Percentiles rank a stretch among this genome's conserved stretches.
phyloP scores from a whole-genome alignment of 495 filamentous ascomycete genomes.

The Aspergillus egyptiacus region DNA sequence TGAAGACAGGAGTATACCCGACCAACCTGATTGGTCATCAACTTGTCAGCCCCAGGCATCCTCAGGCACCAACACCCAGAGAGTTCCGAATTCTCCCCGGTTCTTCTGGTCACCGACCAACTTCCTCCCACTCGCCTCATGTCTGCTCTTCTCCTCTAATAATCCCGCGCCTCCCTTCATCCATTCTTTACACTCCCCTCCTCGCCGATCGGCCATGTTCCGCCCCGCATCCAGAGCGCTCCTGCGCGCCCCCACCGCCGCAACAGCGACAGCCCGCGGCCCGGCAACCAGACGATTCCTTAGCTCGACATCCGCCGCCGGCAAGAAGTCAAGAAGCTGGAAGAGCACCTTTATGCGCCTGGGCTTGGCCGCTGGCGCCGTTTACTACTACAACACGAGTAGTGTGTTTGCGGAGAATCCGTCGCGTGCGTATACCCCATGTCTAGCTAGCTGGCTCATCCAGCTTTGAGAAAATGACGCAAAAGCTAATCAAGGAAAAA shows the following conservation, averaged over 20 bases:
- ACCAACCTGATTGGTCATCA: neutral
- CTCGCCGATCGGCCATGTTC: slow-evolving; percentile 46
- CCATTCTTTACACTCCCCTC: slow-evolving; percentile 12
- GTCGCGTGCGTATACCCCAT: slow-evolving; percentile 51
- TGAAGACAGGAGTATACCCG: too few species aligned
- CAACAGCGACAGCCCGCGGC: slow-evolving; percentile 22
- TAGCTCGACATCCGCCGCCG: slow-evolving; percentile 61
- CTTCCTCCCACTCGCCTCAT: neutral
- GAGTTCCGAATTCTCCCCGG: neutral
- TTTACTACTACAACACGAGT: slow-evolving; percentile 93
- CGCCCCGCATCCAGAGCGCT: slow-evolving; percentile 53
- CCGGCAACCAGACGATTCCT: slow-evolving; percentile 55
- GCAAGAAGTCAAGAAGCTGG: slow-evolving; percentile 72
- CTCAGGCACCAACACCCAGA: neutral
- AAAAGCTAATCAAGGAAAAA: neutral
- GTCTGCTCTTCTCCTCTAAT: neutral
- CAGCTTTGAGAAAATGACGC: neutral
- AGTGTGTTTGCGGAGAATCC: slow-evolving; percentile 79
- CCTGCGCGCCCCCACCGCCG: slow-evolving; percentile 43
- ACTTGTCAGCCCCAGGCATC: neutral
- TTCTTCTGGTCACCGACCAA: neutral
- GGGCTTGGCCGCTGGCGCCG: slow-evolving; percentile 65
- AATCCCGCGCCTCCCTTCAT: neutral
- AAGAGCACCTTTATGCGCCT: slow-evolving; percentile 68
- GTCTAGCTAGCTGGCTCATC: too few species aligned